These are phyloP conservation scores for Chytriomyces sp. DNA, from an alignment of 192 early-diverging fungal genomes.

Conservation along the genomic window DNA sequence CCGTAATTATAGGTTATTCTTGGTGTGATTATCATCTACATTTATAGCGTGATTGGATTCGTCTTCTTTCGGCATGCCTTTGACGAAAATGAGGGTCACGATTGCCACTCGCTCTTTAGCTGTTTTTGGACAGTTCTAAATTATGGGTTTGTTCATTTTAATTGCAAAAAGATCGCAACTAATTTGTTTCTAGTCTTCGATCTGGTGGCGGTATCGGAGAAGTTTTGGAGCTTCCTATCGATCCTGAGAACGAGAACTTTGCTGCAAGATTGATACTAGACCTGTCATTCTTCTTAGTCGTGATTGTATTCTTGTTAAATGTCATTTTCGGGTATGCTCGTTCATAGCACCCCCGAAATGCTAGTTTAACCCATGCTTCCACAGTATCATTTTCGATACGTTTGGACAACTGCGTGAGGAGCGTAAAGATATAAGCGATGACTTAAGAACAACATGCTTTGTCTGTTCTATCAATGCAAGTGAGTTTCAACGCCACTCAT, in stretches of 20 bases:
- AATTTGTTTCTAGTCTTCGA: constrained; percentile 15
- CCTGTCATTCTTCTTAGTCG: constrained; percentile 37
- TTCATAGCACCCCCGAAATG: background rate
- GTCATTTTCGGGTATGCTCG: constrained; percentile 36
- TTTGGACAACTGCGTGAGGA: constrained; percentile 46
- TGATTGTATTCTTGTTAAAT: constrained; percentile 42
- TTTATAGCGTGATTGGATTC: constrained; percentile 37
- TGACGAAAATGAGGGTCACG: constrained; percentile 14
- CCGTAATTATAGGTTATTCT: constrained; percentile 29
- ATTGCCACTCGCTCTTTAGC: constrained; percentile 33
- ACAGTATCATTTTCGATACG: constrained; percentile 43
- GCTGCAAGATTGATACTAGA: constrained; percentile 34
- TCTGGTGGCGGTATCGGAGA: constrained; percentile 42
- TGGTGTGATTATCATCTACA: constrained; percentile 43
- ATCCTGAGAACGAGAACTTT: constrained; percentile 24
- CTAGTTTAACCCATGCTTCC: background rate
- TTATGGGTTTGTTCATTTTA: constrained; percentile 27
- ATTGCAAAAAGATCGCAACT: background rate
- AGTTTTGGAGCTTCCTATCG: constrained; percentile 23
- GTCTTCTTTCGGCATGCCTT: constrained; percentile 37
- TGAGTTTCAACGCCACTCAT: constrained; percentile 40
- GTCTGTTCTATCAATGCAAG: constrained; percentile 41
- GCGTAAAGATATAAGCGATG: constrained; percentile 36
- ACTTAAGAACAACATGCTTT: constrained; percentile 33
- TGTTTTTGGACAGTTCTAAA: constrained; percentile 39